Percentiles rank a stretch among this genome's conserved stretches.
Evolutionary conservation across 1,284 basidiomycete species (phyloP).

Genomic region (Boletus smithii): DNA sequence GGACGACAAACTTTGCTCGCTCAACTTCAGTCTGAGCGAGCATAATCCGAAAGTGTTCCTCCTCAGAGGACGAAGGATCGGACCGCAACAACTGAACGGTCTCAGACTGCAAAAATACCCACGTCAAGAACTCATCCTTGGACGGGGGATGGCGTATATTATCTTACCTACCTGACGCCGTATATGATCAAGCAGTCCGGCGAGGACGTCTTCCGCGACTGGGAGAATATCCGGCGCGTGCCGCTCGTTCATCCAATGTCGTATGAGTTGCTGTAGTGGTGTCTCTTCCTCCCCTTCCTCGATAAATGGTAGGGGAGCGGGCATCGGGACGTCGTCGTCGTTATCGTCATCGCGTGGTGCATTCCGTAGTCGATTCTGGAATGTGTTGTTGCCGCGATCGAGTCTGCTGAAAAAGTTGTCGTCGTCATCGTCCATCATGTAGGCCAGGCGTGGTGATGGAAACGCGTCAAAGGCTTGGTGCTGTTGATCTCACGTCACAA

Average conservation of each 20-base stretch:
- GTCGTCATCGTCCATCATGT: conserved; percentile 29
- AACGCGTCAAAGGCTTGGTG: background rate
- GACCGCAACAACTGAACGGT: conserved; percentile 66
- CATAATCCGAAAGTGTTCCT: conserved; percentile 88
- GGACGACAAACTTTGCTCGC: conserved; percentile 84
- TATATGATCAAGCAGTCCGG: conserved; percentile 74
- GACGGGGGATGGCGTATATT: conserved; percentile 17
- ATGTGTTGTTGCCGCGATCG: conserved; percentile 13
- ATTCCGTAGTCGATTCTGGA: conserved; percentile 31
- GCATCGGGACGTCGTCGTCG: conserved; percentile 22
- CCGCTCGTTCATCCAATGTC: conserved; percentile 85
- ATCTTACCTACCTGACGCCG: conserved; percentile 72
- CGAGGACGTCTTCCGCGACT: conserved; percentile 72
- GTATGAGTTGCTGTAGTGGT: conserved; percentile 61
- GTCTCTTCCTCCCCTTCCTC: conserved; percentile 35
- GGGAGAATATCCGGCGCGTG: conserved; percentile 78
- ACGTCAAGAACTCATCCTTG: background rate
- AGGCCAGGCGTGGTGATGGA: background rate
- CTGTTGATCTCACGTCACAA: conserved; percentile 1
- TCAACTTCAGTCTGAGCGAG: conserved; percentile 92
- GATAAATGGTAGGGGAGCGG: conserved; percentile 12
- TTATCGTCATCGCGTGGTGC: conserved; percentile 20
- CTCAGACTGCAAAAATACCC: conserved; percentile 44
- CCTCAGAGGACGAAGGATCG: conserved; percentile 79
- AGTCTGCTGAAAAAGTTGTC: conserved; percentile 31